phyloP scores from a whole-genome alignment of 2,329 filamentous ascomycete species.

The Ascochyta clinopodiicola region DNA sequence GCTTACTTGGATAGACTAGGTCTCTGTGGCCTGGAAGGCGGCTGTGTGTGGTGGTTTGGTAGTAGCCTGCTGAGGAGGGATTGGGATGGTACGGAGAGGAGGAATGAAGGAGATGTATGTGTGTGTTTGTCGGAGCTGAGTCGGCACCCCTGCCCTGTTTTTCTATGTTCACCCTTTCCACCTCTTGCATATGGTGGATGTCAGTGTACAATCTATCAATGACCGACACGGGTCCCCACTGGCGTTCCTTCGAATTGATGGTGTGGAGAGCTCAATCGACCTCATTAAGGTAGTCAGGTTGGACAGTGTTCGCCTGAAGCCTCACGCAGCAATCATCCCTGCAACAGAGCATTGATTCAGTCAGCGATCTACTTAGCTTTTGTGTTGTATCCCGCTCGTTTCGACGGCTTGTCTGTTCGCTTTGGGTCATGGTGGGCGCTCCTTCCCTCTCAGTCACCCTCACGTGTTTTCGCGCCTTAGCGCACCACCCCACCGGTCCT shows the following conservation, averaged over 20 bases:
- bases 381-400: too few species aligned
- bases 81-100: slow-evolving; percentile 18
- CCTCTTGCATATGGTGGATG: slow-evolving; percentile 22
- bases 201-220: slow-evolving; percentile 26
- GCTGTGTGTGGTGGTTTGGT: slow-evolving; percentile 41
- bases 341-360: too few species aligned
- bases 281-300: too few species aligned
- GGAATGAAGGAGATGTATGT: slow-evolving; percentile 21
- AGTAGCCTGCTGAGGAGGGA: slow-evolving; percentile 28
- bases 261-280: too few species aligned
- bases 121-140: slow-evolving; percentile 40
- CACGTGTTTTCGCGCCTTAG: slow-evolving; percentile 28
- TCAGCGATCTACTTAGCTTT: too few species aligned
- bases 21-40: slow-evolving; percentile 40
- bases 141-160: slow-evolving; percentile 28
- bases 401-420: not conserved
- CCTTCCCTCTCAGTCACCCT: slow-evolving; percentile 21
- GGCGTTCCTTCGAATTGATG: not conserved
- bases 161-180: slow-evolving; percentile 21
- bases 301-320: too few species aligned
- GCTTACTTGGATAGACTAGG: slow-evolving; percentile 35
- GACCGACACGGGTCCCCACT: not conserved
- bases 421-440: not conserved
- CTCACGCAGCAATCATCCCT: too few species aligned
- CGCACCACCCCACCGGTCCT: slow-evolving; percentile 14